Base-by-base conservation (phyloP, 2,329 filamentous ascomycete species). In the Cladosporium phlei region DNA sequence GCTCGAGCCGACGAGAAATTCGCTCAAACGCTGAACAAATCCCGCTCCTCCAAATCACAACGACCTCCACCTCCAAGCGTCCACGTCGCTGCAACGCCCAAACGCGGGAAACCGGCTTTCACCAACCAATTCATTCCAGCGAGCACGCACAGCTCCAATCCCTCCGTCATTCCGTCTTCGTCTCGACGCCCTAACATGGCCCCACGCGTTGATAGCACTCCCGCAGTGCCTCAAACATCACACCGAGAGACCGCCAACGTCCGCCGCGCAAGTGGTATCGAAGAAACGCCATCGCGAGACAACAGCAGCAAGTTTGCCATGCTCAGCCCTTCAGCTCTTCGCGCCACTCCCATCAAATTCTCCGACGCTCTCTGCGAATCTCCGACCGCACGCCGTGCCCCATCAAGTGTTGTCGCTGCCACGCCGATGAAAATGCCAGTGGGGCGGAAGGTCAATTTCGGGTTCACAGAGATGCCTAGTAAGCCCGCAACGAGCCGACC, bases 1-100 rank as follows among this genome's bases (percentile, higher is more conserved):
- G 84, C 87, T 53, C 82, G 79, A 20, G 76, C 79, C 4, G 83
- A 88, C 61, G 77, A 76, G 55, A 77, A 82, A 34, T 63, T 64
- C 45, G 62, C 56, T 3, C 57, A 61, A 46, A 59, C 20, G 5
- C 38, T 48, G 11, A 24, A 9, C 11, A 48, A 38, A 22, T 47
- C 44, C n/a, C 34, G 44, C 34, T 47, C 44, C 1, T 29, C 42
- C 2, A 20, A 32, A n/a, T 17, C 42, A 7, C 32, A 28, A 10
- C 30, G 22, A 29, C 16, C 9, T 16, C 30, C 10, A 5, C 30
- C 11, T 14, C 14, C n/a, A 20, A 27, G 21, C 21, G 32, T 45
- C 12, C 35, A 47, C 21, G 45, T 40, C 4, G 28, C 35, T 3
- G 45, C 45, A 17, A 47, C 45, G 2, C 45, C 45, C 16, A 39